Conservation (phyloP, 2,329 filamentous ascomycete species). For the Teratosphaeria epicoccoides region DNA sequence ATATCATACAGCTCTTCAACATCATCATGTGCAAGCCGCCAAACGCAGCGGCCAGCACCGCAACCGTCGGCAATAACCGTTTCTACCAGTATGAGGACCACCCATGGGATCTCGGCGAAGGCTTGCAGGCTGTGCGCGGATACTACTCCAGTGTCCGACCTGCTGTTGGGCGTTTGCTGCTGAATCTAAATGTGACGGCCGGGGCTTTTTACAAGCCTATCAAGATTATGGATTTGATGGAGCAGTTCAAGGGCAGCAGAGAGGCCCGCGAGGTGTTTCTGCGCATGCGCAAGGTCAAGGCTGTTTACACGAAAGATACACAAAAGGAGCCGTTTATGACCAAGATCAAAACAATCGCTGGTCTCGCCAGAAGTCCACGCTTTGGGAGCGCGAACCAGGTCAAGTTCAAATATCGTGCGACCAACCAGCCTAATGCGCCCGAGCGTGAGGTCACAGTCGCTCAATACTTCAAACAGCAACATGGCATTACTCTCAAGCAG, state of each 20-base stretch:
- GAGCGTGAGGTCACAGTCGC: conserved; percentile 40
- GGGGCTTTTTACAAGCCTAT: conserved; percentile 45
- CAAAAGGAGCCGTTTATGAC: conserved; percentile 12
- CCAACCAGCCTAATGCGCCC: conserved; percentile 12
- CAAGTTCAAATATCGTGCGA: conserved; percentile 32
- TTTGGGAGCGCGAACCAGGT: conserved; percentile 38
- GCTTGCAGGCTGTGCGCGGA: conserved; percentile 48
- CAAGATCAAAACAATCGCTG: conserved; percentile 36
- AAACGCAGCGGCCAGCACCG: conserved; percentile 31
- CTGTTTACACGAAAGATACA: conserved; percentile 15
- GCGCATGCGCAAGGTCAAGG: conserved; percentile 21
- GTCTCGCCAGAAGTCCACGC: conserved; percentile 22
- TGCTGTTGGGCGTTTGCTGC: conserved; percentile 45
- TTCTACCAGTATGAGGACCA: conserved; percentile 36
- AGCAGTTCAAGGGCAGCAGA: conserved; percentile 17
- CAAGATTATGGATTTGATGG: conserved; percentile 25
- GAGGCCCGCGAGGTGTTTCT: conserved; percentile 18
- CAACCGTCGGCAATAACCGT: conserved; percentile 43
- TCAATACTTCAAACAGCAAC: conserved; percentile 38
- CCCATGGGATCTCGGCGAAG: conserved; percentile 35
- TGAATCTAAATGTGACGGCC: conserved; percentile 54
- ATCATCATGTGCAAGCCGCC: conserved; percentile 43
- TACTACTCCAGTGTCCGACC: conserved; percentile 53
- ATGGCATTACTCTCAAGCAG: conserved; percentile 31
- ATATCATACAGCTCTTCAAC: conserved; percentile 49